Conservation (phyloP, 2,329 filamentous ascomycete species). For the Monosporascus sp. region DNA sequence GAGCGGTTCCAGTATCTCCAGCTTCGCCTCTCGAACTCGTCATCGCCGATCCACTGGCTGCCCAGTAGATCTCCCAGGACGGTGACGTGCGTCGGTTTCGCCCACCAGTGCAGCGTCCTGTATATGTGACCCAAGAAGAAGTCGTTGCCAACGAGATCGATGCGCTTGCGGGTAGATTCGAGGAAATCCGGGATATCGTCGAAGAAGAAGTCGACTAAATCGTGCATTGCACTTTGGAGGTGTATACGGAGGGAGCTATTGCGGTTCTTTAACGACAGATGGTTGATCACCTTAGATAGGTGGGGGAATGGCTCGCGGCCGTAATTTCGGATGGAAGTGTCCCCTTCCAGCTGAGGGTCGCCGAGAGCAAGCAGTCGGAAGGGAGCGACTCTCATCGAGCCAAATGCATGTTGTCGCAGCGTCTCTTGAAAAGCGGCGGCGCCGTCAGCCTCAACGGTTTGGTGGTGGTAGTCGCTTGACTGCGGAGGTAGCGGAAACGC, state of each 20-base stretch:
- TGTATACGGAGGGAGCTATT: constrained; percentile 46
- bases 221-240: constrained; percentile 49
- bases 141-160: constrained; percentile 92
- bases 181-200: constrained; percentile 66
- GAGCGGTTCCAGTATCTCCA: constrained; percentile 75
- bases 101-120: constrained; percentile 77
- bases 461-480: neutral
- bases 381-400: constrained; percentile 38
- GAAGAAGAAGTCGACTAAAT: constrained; percentile 54
- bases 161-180: constrained; percentile 65
- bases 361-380: constrained; percentile 85
- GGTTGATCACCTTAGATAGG: constrained; percentile 39
- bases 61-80: constrained; percentile 89
- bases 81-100: constrained; percentile 76
- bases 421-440: constrained; percentile 34
- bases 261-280: constrained; percentile 40
- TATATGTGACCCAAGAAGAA: constrained; percentile 93
- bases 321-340: constrained; percentile 69
- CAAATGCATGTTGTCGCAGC: constrained; percentile 25
- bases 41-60: constrained; percentile 88
- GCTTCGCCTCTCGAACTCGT: constrained; percentile 72
- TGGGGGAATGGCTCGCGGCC: constrained; percentile 51
- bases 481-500: constrained; percentile 59
- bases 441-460: neutral
- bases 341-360: constrained; percentile 90